Evolutionary conservation across 1,284 basidiomycete species (phyloP).

Genomic region (Gomphus sp.): DNA sequence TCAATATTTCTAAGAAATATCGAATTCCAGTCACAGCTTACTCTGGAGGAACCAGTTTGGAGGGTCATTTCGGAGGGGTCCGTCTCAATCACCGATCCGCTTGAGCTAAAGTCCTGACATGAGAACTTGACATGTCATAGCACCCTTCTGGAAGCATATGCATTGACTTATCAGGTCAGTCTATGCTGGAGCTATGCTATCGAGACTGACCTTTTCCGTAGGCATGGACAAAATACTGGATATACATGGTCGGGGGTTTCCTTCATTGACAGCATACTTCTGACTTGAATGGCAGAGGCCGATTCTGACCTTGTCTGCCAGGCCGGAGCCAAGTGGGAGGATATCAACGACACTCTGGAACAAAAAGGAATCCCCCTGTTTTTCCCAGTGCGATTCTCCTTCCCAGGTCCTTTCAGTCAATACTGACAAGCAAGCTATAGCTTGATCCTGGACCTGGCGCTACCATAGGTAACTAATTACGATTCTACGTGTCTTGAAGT

Average conservation of each 20-base stretch:
- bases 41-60: conserved; percentile 60
- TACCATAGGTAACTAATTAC: conserved; percentile 44
- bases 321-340: conserved; percentile 81
- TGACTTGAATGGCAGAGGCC: conserved; percentile 35
- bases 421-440: conserved; percentile 25
- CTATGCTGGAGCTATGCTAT: too few relatives aligned
- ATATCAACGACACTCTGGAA: conserved; percentile 69
- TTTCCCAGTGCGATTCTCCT: conserved; percentile 60
- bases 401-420: background rate
- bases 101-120: background rate
- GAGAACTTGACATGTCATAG: conserved; percentile 21
- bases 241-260: conserved; percentile 50
- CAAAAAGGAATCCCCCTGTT: conserved; percentile 73
- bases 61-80: conserved; percentile 60
- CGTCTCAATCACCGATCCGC: conserved; percentile 16
- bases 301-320: conserved; percentile 81
- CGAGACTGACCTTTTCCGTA: conserved; percentile 20
- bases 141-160: conserved; percentile 64
- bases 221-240: conserved; percentile 78
- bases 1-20: conserved; percentile 56
- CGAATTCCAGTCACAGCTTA: conserved; percentile 66
- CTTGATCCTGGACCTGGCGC: conserved; percentile 73
- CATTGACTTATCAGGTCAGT: conserved; percentile 50
- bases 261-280: background rate
- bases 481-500: background rate